Evolutionary conservation across 768 basidiomycete species (phyloP).

Genomic region (Porphyrellus cyaneotinctus): DNA sequence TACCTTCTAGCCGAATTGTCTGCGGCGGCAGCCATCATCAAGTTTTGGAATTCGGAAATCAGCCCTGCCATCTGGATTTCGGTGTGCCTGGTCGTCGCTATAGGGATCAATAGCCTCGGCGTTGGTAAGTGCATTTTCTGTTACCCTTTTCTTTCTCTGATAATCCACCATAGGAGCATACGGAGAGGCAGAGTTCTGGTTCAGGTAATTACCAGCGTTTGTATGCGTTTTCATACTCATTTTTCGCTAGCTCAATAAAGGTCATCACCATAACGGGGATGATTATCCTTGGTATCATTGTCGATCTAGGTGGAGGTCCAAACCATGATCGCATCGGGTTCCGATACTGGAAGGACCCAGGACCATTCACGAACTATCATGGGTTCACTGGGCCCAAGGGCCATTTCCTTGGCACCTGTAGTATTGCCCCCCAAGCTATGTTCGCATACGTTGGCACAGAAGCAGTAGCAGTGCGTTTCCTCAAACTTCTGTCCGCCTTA

Average conservation of each 20-base stretch:
- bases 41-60: neutral
- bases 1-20: neutral
- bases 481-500: neutral
- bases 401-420: conserved; percentile 4
- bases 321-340: conserved; percentile 14
- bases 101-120: neutral
- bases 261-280: neutral
- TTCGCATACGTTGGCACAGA: conserved; percentile 3
- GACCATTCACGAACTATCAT: neutral
- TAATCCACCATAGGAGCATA: neutral
- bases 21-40: neutral
- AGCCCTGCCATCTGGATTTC: conserved; percentile 1
- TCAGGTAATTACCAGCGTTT: neutral
- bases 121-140: neutral
- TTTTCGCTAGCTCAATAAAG: neutral
- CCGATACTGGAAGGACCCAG: conserved; percentile 40
- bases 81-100: neutral
- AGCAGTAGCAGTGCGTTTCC: conserved; percentile 2
- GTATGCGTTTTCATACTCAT: neutral
- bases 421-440: conserved; percentile 1
- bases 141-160: neutral
- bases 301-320: conserved; percentile 4
- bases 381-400: neutral
- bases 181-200: conserved; percentile 8
- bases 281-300: conserved; percentile 2